Base-by-base conservation (phyloP, 495 filamentous ascomycete species). In the Talaromyces liani region DNA sequence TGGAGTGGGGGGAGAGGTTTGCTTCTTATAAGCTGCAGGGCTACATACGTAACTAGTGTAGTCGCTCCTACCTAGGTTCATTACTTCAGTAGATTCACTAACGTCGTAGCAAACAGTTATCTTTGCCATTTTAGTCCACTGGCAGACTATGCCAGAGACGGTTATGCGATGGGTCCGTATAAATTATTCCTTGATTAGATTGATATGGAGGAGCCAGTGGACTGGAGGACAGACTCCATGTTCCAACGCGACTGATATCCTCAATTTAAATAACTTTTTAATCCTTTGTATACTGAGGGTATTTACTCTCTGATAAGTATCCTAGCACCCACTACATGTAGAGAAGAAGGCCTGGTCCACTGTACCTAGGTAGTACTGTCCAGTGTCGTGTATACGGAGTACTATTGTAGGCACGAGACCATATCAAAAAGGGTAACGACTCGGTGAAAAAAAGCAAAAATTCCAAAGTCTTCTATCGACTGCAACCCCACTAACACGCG, bases 401-500 rank as follows among this genome's bases (percentile, higher is more conserved):
- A n/a, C n/a, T n/a, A n/a, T n/a, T n/a, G n/a, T n/a, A 5, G 27
- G 27, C 12, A 49, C 45, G 45, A 49, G 45, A 49, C 45, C 45
- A 49, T 49, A 49, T 49, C 45, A 49, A 20, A 49, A 20, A 49
- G 45, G 45, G 45, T 16, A 56, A 24, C 18, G 47, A 7, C 4
- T n/a, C 47, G 16, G 16, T 10, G n/a, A 14, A 25, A 56, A 56
- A 14, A 25, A 56, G 49, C 49, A 25, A 54, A 20, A 18, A 9
- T 22, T 10, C 18, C 18, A 22, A 25, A 20, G 0, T 22, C 22
- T 14, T 27, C 22, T 29, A 14, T 56, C 24, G 53, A 56, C 14
- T 56, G 53, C 27, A 56, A 56, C 53, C 27, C 53, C 53, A 56
- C 53, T 56, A 56, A 27, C 53, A 56, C 53, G 22, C 22, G 53